Conservation (phyloP, 1,284 basidiomycete species). For the Boletellus sp. region DNA sequence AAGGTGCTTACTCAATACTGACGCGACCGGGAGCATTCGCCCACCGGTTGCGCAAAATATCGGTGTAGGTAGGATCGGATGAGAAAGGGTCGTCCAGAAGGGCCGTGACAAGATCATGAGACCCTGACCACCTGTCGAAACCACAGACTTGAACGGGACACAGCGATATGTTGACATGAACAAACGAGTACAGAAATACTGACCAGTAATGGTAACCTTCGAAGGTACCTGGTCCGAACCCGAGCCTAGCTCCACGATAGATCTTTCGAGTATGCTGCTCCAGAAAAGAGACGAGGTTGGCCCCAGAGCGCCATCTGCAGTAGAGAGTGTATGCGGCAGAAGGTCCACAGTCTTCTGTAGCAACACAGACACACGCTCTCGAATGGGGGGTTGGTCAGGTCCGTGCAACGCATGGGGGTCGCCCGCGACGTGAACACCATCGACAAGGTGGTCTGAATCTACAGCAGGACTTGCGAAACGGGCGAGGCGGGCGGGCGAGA, state of each 20-base stretch:
- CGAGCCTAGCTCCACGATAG: constrained; percentile 35
- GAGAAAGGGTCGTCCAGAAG: constrained; percentile 66
- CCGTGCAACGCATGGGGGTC: background rate
- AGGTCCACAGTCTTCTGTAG: constrained; percentile 41
- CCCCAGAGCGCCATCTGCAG: constrained; percentile 5
- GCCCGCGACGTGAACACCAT: background rate
- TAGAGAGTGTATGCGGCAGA: constrained; percentile 38
- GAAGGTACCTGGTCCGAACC: constrained; percentile 13
- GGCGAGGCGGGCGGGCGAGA: background rate
- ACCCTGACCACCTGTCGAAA: constrained; percentile 47
- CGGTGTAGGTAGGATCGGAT: constrained; percentile 42
- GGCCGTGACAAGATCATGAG: constrained; percentile 58
- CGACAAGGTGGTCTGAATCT: background rate
- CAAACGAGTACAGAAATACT: constrained; percentile 20
- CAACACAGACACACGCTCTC: constrained; percentile 25
- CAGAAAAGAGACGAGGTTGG: constrained; percentile 37
- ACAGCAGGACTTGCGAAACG: background rate
- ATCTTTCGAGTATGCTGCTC: constrained; percentile 36
- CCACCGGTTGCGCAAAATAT: constrained; percentile 46
- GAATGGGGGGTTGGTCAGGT: background rate
- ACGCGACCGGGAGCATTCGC: constrained; percentile 30
- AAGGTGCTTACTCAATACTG: constrained; percentile 41
- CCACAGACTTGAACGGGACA: constrained; percentile 46
- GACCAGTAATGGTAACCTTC: constrained; percentile 47
- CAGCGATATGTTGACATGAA: background rate